Percentiles rank a stretch among this genome's conserved stretches.
These are phyloP conservation scores for Paratinospora sagittata DNA, from an alignment of 164 flowering plant genomes.

Conservation along the genomic window DNA sequence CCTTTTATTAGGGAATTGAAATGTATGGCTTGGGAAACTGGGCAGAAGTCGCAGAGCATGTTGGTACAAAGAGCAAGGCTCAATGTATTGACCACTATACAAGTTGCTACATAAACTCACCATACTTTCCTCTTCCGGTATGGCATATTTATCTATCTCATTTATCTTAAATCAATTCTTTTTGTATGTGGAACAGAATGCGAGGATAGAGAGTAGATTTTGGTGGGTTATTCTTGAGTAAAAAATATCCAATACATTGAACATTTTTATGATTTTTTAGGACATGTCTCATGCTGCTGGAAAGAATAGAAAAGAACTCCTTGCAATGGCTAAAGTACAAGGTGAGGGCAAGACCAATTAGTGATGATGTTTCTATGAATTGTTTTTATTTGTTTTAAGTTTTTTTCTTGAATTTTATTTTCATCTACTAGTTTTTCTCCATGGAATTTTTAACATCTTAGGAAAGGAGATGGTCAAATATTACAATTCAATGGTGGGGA, in stretches of 20 bases:
- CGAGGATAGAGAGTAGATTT: neutral
- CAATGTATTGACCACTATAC: constrained; percentile 80
- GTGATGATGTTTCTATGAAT: neutral
- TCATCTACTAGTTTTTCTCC: neutral
- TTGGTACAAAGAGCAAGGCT: constrained; percentile 83
- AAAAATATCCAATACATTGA: neutral
- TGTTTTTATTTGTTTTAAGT: neutral
- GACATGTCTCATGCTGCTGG: constrained; percentile 95
- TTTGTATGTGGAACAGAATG: neutral
- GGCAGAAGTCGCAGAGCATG: constrained; percentile 93
- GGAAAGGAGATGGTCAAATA: too few species aligned
- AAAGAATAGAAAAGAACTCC: constrained; percentile 85
- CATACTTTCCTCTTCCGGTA: constrained; percentile 94
- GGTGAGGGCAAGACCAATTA: constrained; percentile 66
- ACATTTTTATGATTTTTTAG: constrained; percentile 26
- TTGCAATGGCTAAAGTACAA: constrained; percentile 84
- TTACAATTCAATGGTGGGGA: too few species aligned
- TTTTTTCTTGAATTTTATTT: neutral
- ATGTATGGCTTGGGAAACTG: constrained; percentile 97
- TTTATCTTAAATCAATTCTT: constrained; percentile 4
- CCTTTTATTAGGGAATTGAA: constrained; percentile 62
- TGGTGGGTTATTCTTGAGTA: neutral
- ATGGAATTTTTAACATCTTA: neutral
- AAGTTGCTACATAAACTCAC: constrained; percentile 69
- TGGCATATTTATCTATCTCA: neutral